phyloP scores from a whole-genome alignment of 2,329 filamentous ascomycete species.

The Macrophomina pseudophaseolina region DNA sequence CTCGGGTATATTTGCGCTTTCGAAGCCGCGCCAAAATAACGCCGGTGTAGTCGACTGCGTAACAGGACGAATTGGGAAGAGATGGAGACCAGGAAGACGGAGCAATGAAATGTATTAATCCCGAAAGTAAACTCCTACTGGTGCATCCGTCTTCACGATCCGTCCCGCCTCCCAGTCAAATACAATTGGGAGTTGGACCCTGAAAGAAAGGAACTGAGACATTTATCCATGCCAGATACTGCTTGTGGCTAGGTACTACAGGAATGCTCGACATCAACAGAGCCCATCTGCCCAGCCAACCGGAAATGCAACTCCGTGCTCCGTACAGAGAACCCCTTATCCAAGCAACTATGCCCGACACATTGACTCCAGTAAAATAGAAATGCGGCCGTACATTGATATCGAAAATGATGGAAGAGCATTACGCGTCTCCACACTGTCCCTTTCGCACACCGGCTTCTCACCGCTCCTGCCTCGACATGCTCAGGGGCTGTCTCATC shows the following conservation, averaged over 20 bases:
- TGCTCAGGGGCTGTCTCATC: too few species aligned
- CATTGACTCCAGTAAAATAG: conserved; percentile 1
- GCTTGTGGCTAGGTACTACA: not conserved
- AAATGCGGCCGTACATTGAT: not conserved
- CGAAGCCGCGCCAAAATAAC: not conserved
- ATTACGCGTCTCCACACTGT: not conserved
- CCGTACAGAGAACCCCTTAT: conserved; percentile 16
- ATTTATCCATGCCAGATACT: conserved; percentile 12
- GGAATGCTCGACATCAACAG: not conserved
- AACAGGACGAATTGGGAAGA: too few species aligned
- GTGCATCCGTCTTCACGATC: too few species aligned
- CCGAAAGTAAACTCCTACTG: too few species aligned
- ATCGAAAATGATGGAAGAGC: not conserved
- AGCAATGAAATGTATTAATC: too few species aligned
- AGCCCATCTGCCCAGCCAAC: conserved; percentile 1
- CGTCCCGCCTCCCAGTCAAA: too few species aligned
- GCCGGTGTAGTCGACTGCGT: too few species aligned
- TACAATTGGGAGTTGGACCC: conserved; percentile 5
- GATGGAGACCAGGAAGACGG: too few species aligned
- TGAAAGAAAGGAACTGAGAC: not conserved
- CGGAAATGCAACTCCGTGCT: conserved; percentile 16
- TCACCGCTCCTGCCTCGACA: too few species aligned
- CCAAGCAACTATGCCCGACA: conserved; percentile 2
- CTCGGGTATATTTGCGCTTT: not conserved
- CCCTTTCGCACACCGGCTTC: not conserved